Percentiles rank a stretch among this genome's conserved stretches.
These are phyloP conservation scores for Starmerella davenportii DNA, from an alignment of 805 yeast genomes.

Conservation along the genomic window DNA sequence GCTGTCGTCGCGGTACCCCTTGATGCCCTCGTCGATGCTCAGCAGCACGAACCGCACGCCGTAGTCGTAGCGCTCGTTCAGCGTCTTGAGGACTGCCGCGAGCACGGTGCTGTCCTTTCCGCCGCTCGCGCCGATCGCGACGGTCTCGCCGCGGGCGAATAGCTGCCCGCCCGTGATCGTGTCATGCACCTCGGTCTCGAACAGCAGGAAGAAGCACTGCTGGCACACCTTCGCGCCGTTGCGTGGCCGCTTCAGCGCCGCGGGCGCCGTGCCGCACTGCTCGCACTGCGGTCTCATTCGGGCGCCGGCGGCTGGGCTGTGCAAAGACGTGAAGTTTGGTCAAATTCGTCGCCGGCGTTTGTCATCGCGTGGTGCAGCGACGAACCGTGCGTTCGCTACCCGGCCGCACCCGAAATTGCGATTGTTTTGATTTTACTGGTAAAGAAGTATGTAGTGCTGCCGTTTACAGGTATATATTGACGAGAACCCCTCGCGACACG, in stretches of 20 bases:
- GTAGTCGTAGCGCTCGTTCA: conserved; percentile 76
- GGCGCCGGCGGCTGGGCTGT: too few species aligned
- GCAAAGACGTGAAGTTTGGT: too few species aligned
- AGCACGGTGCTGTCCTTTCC: conserved; percentile 96
- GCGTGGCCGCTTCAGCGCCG: conserved; percentile 81
- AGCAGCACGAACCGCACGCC: conserved; percentile 70
- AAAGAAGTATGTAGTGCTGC: too few species aligned
- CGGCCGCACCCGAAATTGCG: too few species aligned
- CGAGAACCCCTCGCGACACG: too few species aligned
- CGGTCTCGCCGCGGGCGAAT: conserved; percentile 63
- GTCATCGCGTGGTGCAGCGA: too few species aligned
- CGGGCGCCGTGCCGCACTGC: conserved; percentile 63
- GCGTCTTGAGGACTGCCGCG: conserved; percentile 68
- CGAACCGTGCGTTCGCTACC: too few species aligned
- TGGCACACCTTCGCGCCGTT: conserved; percentile 80
- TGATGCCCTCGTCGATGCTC: conserved; percentile 90
- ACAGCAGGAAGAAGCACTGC: conserved; percentile 71
- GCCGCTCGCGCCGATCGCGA: conserved; percentile 97
- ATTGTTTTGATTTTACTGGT: too few species aligned
- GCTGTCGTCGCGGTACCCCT: conserved; percentile 93
- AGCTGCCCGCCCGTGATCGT: conserved; percentile 57
- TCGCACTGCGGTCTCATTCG: conserved; percentile 34
- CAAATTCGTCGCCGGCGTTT: too few species aligned
- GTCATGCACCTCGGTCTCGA: conserved; percentile 89
- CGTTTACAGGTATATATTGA: too few species aligned